Base-by-base conservation (phyloP, 139 green algal genomes). In the Coccomyxa sp. region DNA sequence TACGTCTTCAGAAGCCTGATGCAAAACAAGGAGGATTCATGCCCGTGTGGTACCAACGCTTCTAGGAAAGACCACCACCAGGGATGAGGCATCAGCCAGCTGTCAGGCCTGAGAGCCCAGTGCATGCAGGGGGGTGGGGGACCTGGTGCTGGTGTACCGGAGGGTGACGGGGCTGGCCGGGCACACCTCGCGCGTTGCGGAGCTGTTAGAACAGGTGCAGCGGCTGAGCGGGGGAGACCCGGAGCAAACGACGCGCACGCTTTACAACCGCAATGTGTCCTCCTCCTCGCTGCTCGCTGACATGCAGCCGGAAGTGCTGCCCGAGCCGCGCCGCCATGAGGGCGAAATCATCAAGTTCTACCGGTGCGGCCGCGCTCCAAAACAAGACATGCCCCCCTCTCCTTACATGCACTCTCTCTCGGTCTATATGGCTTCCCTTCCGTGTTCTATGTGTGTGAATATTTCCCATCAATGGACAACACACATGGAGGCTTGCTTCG, bases 141-240 rank as follows among this genome's bases (percentile, higher is more conserved):
- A 99, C 88, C 89, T 99, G 45, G 92, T 99, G 83, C 85, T 98
- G 78, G 91, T 98, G 74, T 99, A 99, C 92, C 98, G 99, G 89
- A 92, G 97, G 45, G 87, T 99, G 32, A 95, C 93, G 4, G 88
- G 85, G 30, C 94, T 99, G 79, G 93, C 95, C 67, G 94, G 92
- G 10, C 92, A 98, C 90, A 98, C 95, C 59, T 89, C 85, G 16
- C 89, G 96, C 17, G 96, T 99, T 10, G 87, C 92, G 21, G 96
- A 99, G 91, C 93, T 99, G 82, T 83, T 98, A 80, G 95, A 99
- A 86, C 88, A 94, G 87, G 92, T 95, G 78, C 71, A 89, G 78
- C 82, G 80, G 32, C 85, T 97, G 83, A 90, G 85, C 82, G 83
- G 75, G n/a, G 92, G 93, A 57, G n/a, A 77, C 27, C 23, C 71